Base-by-base conservation (phyloP, 225 moss, liverwort and hornwort species). In the Physcomitrellopsis africana region DNA sequence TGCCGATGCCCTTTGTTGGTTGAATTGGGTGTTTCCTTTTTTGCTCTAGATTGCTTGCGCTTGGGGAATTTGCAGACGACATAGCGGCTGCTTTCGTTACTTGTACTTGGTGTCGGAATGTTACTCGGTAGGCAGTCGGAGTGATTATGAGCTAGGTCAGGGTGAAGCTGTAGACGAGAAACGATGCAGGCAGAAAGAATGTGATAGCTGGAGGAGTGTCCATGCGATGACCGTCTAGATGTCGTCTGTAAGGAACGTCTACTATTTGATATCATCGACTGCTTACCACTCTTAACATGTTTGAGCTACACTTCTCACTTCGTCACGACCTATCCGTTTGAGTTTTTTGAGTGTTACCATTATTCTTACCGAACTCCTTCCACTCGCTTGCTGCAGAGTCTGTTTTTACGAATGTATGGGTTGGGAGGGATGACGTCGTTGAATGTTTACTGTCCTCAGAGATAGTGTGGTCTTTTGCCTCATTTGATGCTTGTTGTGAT, bases 231-330 rank as follows among this genome's bases (percentile, higher is more conserved):
- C 47, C 67, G 20, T 67, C 43, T 67, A 49, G 67, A 67, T 67
- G 67, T 67, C 20, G 67, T 67, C 67, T 67, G 67, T 67, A 48
- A 67, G 67, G 42, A 67, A 37, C 67, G 47, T 67, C 48, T 67
- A 37, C 32, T 37, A 37, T 7, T n/a, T 6, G 3, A 51, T 12
- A 51, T 17, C 17, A 12, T 11, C 17, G 13, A 13, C 51, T 12
- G 51, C 32, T 4, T 37, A 0, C 3, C 3, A 5, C 32, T 1
- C 32, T 37, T 37, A 2, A 29, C 4, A 7, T 37, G 32, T 7
- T 7, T 37, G 5, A 37, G 32, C 32, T 37, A 7, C 32, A 37
- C 4, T 37, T 37, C 32, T 37, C 32, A 2, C 7, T 37, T 37
- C 5, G 32, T 37, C 7, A 1, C 5, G 0, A 37, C 4, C 4